Evolutionary conservation across 1,284 basidiomycete species (phyloP).

Genomic region (Lentinula novae-zelandiae): DNA sequence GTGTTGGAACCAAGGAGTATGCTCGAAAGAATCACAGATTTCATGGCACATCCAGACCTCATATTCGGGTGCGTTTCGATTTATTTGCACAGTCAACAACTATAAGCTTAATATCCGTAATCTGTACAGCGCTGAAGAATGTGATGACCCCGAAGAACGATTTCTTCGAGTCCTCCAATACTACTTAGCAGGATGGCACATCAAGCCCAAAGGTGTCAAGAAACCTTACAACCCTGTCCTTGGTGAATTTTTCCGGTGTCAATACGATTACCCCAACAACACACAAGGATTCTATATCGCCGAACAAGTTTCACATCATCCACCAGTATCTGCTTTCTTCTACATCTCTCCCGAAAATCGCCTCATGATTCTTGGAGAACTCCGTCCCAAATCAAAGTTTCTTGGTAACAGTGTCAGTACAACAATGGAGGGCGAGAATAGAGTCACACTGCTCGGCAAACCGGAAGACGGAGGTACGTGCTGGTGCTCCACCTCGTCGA

Average conservation of each 20-base stretch:
- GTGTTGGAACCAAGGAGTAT: constrained; percentile 92
- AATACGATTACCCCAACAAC: constrained; percentile 91
- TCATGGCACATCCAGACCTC: constrained; percentile 98
- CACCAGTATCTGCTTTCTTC: constrained; percentile 95
- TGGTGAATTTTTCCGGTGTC: constrained; percentile 96
- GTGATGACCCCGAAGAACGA: constrained; percentile 82
- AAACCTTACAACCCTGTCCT: constrained; percentile 97
- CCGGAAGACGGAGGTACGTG: constrained; percentile 81
- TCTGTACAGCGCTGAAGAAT: constrained; percentile 63
- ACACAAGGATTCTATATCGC: constrained; percentile 95
- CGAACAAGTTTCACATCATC: constrained; percentile 96
- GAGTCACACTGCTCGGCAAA: constrained; percentile 75
- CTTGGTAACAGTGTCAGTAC: constrained; percentile 95
- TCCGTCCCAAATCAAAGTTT: constrained; percentile 95
- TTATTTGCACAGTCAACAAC: constrained; percentile 6
- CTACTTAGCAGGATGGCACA: constrained; percentile 99
- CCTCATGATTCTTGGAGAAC: constrained; percentile 84
- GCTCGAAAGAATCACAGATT: constrained; percentile 97
- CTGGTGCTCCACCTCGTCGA: not conserved
- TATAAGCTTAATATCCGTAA: not conserved
- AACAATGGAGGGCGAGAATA: constrained; percentile 94
- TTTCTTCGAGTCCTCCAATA: constrained; percentile 92
- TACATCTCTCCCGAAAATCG: constrained; percentile 93
- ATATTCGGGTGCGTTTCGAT: constrained; percentile 79
- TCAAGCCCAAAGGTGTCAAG: constrained; percentile 99